Evolutionary conservation across 495 filamentous ascomycete species (phyloP).

Genomic region (Penicillium argentinense): DNA sequence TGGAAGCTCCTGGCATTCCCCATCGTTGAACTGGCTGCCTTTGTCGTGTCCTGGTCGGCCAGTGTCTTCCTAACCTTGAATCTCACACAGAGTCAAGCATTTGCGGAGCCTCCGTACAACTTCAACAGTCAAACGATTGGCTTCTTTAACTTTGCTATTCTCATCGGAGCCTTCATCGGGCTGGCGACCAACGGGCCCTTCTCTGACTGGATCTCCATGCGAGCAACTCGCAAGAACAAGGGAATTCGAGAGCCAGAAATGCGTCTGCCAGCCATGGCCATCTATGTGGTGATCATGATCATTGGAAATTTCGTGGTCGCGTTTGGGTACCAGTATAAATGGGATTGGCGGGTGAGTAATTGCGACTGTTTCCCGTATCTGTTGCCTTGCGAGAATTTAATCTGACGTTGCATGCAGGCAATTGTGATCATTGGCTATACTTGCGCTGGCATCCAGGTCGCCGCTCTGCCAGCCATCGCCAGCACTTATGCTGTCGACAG

Average conservation of each 20-base stretch:
- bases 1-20: constrained; percentile 61
- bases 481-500: constrained; percentile 57
- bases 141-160: constrained; percentile 43
- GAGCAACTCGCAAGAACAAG: constrained; percentile 54
- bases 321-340: constrained; percentile 57
- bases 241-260: constrained; percentile 72
- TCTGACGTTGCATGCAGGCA: constrained; percentile 10
- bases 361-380: no score
- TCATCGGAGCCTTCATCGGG: constrained; percentile 55
- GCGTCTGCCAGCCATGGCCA: constrained; percentile 62
- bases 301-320: constrained; percentile 62
- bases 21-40: constrained; percentile 60
- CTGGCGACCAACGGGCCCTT: constrained; percentile 58
- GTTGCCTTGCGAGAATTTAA: neutral
- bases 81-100: constrained; percentile 61
- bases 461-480: constrained; percentile 53
- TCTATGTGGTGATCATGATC: constrained; percentile 55
- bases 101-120: constrained; percentile 59
- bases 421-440: constrained; percentile 55
- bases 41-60: constrained; percentile 61
- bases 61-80: constrained; percentile 62
- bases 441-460: constrained; percentile 55
- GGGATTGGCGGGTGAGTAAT: constrained; percentile 50
- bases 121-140: constrained; percentile 54
- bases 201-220: constrained; percentile 59